Conservation (phyloP, 2,329 filamentous ascomycete species). For the Dendryphion nanum region DNA sequence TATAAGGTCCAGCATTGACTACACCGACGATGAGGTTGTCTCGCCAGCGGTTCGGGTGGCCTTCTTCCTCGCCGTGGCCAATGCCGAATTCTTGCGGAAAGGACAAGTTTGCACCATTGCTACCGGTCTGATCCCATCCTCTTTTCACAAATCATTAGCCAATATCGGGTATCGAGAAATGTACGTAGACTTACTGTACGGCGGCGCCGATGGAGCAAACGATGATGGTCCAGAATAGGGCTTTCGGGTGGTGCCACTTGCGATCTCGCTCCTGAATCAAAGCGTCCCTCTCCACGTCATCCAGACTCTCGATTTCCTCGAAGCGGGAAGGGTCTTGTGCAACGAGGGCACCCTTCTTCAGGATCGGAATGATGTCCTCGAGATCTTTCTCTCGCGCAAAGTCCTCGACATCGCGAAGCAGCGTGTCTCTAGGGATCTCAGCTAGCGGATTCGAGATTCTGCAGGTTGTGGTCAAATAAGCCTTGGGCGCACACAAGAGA, state of each 20-base stretch:
- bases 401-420: neutral
- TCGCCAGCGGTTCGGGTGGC: conserved; percentile 16
- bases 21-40: conserved; percentile 16
- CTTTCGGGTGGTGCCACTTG: conserved; percentile 58
- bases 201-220: conserved; percentile 58
- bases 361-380: conserved; percentile 52
- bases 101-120: conserved; percentile 53
- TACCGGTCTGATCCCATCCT: conserved; percentile 63
- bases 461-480: neutral
- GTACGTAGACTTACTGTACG: no score
- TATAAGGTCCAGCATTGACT: conserved; percentile 25
- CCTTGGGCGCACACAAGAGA: no score
- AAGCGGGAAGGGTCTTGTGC: conserved; percentile 65
- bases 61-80: conserved; percentile 11
- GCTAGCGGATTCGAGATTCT: neutral
- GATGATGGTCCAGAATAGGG: conserved; percentile 63
- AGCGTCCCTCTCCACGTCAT: conserved; percentile 57
- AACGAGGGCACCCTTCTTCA: conserved; percentile 60
- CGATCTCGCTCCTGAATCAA: conserved; percentile 62
- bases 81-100: conserved; percentile 57
- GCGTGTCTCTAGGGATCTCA: neutral
- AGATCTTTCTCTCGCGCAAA: conserved; percentile 49
- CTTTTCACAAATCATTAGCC: conserved; percentile 3
- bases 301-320: conserved; percentile 60
- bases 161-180: neutral